These are phyloP conservation scores for Neonectria magnoliae DNA, from an alignment of 2,329 filamentous ascomycete genomes.

Conservation along the genomic window DNA sequence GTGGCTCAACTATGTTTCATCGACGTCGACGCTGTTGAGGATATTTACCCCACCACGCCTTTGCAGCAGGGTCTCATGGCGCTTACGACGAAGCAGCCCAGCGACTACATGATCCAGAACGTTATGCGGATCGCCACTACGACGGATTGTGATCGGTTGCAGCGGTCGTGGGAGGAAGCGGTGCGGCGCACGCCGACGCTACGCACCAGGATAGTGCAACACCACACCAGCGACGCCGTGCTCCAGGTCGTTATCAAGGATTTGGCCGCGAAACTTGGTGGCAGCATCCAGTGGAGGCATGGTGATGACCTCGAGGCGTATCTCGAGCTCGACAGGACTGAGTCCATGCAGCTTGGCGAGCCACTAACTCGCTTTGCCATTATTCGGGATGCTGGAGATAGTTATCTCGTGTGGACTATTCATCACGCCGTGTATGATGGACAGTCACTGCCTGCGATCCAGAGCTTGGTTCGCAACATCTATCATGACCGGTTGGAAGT, in stretches of 20 bases:
- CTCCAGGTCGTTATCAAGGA: slow-evolving; percentile 14
- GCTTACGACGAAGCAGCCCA: slow-evolving; percentile 44
- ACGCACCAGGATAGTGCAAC: slow-evolving; percentile 19
- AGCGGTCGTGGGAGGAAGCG: slow-evolving; percentile 21
- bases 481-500: slow-evolving; percentile 3
- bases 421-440: slow-evolving; percentile 34
- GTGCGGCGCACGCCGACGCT: slow-evolving; percentile 6
- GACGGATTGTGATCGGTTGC: slow-evolving; percentile 1
- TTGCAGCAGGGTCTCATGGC: slow-evolving; percentile 62
- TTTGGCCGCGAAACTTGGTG: too few relatives aligned
- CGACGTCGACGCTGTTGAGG: slow-evolving; percentile 48
- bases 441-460: slow-evolving; percentile 19
- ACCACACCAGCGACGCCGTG: background rate
- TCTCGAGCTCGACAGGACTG: slow-evolving; percentile 10
- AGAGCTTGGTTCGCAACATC: slow-evolving; percentile 10
- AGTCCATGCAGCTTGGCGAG: slow-evolving; percentile 20
- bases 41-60: slow-evolving; percentile 60
- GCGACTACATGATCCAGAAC: slow-evolving; percentile 21
- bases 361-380: slow-evolving; percentile 19
- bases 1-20: slow-evolving; percentile 6
- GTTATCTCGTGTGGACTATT: slow-evolving; percentile 28
- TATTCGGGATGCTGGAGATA: background rate
- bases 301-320: slow-evolving; percentile 5
- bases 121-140: slow-evolving; percentile 1
- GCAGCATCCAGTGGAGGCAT: slow-evolving; percentile 1